These are phyloP conservation scores for Fraxinus americana DNA, from an alignment of 257 asterid species.

Conservation along the genomic window DNA sequence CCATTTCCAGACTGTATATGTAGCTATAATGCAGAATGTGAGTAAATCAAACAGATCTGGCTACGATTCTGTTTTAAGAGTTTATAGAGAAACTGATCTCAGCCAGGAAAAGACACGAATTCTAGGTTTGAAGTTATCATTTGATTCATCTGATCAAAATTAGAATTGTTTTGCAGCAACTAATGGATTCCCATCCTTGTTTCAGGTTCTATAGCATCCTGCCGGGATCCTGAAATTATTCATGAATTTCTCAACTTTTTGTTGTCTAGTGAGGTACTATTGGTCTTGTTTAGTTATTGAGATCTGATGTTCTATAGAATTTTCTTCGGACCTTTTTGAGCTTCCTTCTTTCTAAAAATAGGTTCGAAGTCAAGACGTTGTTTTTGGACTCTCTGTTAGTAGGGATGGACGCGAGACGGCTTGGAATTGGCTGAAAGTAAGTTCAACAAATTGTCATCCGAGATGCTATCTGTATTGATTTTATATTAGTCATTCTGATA, in stretches of 20 bases:
- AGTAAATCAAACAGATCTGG: constrained; percentile 70
- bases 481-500: neutral
- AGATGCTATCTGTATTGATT: neutral
- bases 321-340: constrained; percentile 9
- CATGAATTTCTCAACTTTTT: constrained; percentile 73
- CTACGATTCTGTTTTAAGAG: constrained; percentile 71
- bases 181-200: constrained; percentile 29
- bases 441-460: constrained; percentile 19
- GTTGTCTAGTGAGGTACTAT: constrained; percentile 71
- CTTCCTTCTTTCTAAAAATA: constrained; percentile 26
- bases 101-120: constrained; percentile 96
- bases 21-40: constrained; percentile 67
- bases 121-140: constrained; percentile 49
- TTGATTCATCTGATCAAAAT: neutral
- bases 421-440: constrained; percentile 88
- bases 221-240: constrained; percentile 73
- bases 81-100: constrained; percentile 90
- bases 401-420: constrained; percentile 78
- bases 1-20: constrained; percentile 75
- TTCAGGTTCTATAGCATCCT: constrained; percentile 68
- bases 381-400: constrained; percentile 71
- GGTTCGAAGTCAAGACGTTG: constrained; percentile 96
- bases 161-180: constrained; percentile 10
- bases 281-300: constrained; percentile 15
- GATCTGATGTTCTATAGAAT: neutral